Evolutionary conservation across 805 yeast genomes (phyloP).

Genomic region (Sugiyamaella qingdaonensis): DNA sequence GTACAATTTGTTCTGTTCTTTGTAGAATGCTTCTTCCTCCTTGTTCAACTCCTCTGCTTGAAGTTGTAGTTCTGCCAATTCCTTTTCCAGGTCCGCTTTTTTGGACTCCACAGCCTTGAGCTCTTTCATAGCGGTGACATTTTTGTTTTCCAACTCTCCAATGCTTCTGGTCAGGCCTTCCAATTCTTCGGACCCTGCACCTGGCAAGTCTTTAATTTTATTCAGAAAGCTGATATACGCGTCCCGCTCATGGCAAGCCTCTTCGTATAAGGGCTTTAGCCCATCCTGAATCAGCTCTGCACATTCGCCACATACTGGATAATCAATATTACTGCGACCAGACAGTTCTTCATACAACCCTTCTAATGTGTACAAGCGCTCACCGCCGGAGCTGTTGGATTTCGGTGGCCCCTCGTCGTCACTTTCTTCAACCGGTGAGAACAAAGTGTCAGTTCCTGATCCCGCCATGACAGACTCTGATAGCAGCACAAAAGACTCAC

Average conservation of each 20-base stretch:
- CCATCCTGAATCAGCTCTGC: constrained; percentile 60
- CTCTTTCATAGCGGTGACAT: constrained; percentile 33
- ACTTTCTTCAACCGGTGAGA: background rate
- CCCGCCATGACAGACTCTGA: constrained; percentile 34
- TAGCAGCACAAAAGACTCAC: constrained; percentile 21
- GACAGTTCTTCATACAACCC: constrained; percentile 70
- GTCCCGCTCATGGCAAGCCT: constrained; percentile 71
- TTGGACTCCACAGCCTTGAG: constrained; percentile 33
- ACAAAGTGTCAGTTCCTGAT: background rate
- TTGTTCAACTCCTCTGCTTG: constrained; percentile 31
- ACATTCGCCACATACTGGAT: constrained; percentile 87
- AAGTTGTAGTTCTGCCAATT: constrained; percentile 44
- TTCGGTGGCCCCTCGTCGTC: background rate
- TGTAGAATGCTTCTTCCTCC: constrained; percentile 46
- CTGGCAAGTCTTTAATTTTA: constrained; percentile 56
- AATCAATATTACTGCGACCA: constrained; percentile 68
- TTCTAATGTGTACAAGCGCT: constrained; percentile 43
- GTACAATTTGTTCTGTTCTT: constrained; percentile 52
- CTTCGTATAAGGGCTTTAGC: constrained; percentile 66
- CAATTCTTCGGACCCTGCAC: constrained; percentile 43
- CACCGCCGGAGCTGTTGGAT: background rate
- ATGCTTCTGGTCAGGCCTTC: constrained; percentile 45
- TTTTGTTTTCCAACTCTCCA: constrained; percentile 41
- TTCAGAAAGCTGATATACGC: constrained; percentile 68
- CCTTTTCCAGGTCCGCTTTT: constrained; percentile 39